Conservation (phyloP, 331 rosid species). For the Cydonia oblonga region DNA sequence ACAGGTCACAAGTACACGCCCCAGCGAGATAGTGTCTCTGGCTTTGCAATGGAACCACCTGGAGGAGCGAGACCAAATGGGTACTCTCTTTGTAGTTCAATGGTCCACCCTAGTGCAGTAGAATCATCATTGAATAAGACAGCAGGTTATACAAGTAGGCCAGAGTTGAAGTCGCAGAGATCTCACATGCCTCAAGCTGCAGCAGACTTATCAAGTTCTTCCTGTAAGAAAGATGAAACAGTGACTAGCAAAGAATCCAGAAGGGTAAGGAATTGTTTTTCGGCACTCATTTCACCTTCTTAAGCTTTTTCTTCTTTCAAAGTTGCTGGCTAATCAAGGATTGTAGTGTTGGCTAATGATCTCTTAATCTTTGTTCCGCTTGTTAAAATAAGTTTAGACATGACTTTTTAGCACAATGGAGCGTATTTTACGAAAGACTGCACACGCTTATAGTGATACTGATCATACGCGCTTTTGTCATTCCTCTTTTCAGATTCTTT, state of each 20-base stretch:
- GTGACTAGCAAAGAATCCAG: conserved; percentile 18
- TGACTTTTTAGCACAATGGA: too few species aligned
- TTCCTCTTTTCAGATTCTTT: background rate
- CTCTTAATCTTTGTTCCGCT: background rate
- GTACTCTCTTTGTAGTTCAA: conserved; percentile 27
- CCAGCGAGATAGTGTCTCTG: conserved; percentile 30
- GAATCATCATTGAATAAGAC: conserved; percentile 29
- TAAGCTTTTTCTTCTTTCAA: background rate
- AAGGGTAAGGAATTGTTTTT: conserved; percentile 31
- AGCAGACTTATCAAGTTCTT: conserved; percentile 26
- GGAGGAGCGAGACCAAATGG: conserved; percentile 23
- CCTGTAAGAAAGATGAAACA: conserved; percentile 26
- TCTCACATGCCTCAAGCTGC: conserved; percentile 32
- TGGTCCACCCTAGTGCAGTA: conserved; percentile 18
- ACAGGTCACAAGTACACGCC: conserved; percentile 20
- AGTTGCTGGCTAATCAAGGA: background rate
- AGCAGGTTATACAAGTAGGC: conserved; percentile 14
- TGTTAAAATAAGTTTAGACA: background rate
- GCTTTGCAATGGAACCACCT: conserved; percentile 23
- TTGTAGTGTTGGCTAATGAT: background rate
- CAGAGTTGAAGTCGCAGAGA: conserved; percentile 34
- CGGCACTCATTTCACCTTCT: background rate
- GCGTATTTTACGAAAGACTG: background rate
- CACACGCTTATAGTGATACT: background rate
- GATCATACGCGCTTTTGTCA: background rate